Evolutionary conservation across 176 grass and related monocot species (phyloP).

Genomic region (Themeda triandra): DNA sequence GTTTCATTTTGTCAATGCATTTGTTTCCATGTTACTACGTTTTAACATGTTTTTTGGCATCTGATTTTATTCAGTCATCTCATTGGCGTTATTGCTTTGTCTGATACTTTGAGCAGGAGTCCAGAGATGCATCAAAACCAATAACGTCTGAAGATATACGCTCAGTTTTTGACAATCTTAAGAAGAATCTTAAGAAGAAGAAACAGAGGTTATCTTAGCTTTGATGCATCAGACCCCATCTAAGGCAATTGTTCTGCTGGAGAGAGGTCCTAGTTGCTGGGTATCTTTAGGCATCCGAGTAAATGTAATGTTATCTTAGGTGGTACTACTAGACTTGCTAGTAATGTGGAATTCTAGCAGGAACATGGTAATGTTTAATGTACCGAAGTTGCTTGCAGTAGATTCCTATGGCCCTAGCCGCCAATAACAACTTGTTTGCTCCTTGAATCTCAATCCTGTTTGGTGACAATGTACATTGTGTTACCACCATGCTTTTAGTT

Average conservation of each 20-base stretch:
- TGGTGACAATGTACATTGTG: not conserved
- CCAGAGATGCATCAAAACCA: constrained; percentile 67
- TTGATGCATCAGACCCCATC: not conserved
- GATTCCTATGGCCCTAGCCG: not conserved
- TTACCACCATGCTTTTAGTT: not conserved
- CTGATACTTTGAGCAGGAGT: constrained; percentile 54
- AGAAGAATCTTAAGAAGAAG: constrained; percentile 91
- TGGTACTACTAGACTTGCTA: not conserved
- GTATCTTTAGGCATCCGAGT: not conserved
- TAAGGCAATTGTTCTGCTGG: not conserved
- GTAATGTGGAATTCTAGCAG: constrained; percentile 6
- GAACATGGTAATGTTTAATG: not conserved
- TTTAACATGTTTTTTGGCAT: not conserved
- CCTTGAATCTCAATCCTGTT: not conserved
- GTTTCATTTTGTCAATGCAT: not conserved
- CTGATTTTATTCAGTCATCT: constrained; percentile 1
- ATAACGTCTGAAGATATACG: constrained; percentile 80
- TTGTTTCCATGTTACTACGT: not conserved
- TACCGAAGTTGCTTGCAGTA: not conserved
- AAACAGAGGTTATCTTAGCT: constrained; percentile 70
- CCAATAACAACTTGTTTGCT: not conserved
- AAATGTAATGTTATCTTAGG: constrained; percentile 10
- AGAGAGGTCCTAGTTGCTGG: not conserved
- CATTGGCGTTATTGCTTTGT: not conserved
- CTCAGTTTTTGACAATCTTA: constrained; percentile 80